Percentiles rank a stretch among this genome's conserved stretches.
These are phyloP conservation scores for Gossypium sturtianum DNA, from an alignment of 345 rosid species.

Conservation along the genomic window DNA sequence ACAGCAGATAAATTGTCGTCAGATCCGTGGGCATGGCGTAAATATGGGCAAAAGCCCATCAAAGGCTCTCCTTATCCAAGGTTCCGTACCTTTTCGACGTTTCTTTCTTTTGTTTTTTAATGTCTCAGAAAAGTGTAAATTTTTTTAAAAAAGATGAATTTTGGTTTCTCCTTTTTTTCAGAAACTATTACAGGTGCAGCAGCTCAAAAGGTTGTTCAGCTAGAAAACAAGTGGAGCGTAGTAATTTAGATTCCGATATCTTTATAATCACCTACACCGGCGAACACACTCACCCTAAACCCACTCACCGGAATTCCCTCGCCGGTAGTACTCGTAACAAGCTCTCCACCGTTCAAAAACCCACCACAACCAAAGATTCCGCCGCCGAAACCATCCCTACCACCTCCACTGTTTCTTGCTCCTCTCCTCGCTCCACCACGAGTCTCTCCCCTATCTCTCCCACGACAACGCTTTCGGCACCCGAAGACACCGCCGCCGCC, in stretches of 20 bases:
- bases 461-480: constrained; percentile 35
- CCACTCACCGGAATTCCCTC: constrained; percentile 85
- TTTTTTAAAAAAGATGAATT: not conserved
- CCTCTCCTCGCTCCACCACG: constrained; percentile 14
- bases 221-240: constrained; percentile 83
- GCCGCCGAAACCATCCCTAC: not conserved
- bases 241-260: constrained; percentile 52
- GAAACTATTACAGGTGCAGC: constrained; percentile 89
- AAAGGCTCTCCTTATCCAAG: constrained; percentile 92
- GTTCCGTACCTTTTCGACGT: constrained; percentile 17
- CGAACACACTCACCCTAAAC: constrained; percentile 84
- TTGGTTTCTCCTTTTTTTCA: constrained; percentile 11
- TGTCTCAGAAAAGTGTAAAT: too few species aligned
- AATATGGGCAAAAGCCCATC: constrained; percentile 95
- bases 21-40: constrained; percentile 97
- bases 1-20: constrained; percentile 63
- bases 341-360: not conserved
- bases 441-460: constrained; percentile 57
- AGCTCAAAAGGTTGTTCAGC: constrained; percentile 84
- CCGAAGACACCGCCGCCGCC: constrained; percentile 11
- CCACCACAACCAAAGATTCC: not conserved
- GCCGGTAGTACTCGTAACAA: constrained; percentile 70
- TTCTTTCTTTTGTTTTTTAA: not conserved
- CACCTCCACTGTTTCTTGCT: not conserved
- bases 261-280: constrained; percentile 75